Evolutionary conservation across 768 basidiomycete species (phyloP).

Genomic region (Trametes sanguinea): DNA sequence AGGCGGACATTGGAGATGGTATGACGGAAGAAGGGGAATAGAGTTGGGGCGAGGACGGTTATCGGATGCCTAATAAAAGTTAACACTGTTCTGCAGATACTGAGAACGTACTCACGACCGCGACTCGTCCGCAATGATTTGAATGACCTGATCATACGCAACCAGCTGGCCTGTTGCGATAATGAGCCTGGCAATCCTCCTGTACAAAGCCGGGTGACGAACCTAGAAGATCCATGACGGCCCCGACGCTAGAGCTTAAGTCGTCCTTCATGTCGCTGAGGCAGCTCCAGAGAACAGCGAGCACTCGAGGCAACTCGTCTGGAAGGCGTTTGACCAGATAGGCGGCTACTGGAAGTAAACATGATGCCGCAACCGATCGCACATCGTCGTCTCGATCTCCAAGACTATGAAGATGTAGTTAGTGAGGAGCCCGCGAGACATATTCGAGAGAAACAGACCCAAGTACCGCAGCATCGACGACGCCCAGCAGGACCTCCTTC

Average conservation of each 20-base stretch:
- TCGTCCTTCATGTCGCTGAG: constrained; percentile 94
- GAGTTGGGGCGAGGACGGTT: constrained; percentile 76
- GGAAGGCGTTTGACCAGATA: constrained; percentile 77
- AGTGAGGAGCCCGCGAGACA: background rate
- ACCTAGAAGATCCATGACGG: constrained; percentile 98
- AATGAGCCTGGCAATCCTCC: background rate
- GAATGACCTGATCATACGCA: constrained; percentile 74
- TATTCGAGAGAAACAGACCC: constrained; percentile 57
- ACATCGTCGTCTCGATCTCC: constrained; percentile 95
- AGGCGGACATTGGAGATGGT: constrained; percentile 92
- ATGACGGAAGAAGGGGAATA: constrained; percentile 97
- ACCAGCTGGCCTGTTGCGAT: constrained; percentile 71
- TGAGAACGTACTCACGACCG: constrained; percentile 59
- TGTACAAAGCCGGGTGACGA: constrained; percentile 18
- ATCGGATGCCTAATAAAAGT: constrained; percentile 69
- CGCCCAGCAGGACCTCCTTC: constrained; percentile 65
- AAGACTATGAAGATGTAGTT: constrained; percentile 51
- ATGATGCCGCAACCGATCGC: constrained; percentile 90
- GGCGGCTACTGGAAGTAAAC: constrained; percentile 83
- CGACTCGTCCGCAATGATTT: constrained; percentile 66
- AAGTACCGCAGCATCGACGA: constrained; percentile 88
- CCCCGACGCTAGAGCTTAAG: constrained; percentile 91
- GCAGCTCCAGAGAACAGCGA: constrained; percentile 89
- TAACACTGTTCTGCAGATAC: background rate
- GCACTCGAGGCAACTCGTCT: constrained; percentile 68